Evolutionary conservation across 768 basidiomycete genomes (phyloP).

Genomic region (Psilocybe cubensis): DNA sequence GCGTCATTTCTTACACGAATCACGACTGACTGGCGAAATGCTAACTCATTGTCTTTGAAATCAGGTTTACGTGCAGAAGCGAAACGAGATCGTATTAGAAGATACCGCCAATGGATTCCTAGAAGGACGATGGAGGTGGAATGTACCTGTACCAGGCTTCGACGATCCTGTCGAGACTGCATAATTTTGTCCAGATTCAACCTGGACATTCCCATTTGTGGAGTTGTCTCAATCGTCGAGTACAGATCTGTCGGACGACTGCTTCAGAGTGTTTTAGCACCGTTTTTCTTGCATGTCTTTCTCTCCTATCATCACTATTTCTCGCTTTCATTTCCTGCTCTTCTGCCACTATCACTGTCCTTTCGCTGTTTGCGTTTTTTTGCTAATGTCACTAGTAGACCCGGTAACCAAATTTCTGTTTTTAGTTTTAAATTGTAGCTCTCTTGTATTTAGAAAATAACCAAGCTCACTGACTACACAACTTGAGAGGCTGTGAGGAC

Average conservation of each 20-base stretch:
- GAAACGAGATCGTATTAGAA: conserved; percentile 93
- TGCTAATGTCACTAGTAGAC: background rate
- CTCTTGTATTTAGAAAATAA: background rate
- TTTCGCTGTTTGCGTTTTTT: background rate
- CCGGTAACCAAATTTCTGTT: background rate
- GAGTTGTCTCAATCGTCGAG: too few relatives aligned
- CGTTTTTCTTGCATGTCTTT: background rate
- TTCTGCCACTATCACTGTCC: background rate
- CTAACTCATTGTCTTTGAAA: background rate
- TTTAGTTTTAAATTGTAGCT: background rate
- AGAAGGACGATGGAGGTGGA: conserved; percentile 88
- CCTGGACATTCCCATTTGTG: too few relatives aligned
- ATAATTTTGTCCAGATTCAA: background rate
- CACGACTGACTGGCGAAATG: background rate
- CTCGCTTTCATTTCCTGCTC: background rate
- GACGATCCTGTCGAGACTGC: conserved; percentile 51
- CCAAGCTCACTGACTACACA: background rate
- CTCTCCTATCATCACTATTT: background rate
- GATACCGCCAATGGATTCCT: conserved; percentile 91
- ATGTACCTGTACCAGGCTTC: conserved; percentile 70
- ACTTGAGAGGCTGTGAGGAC: too few relatives aligned
- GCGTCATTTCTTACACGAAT: conserved; percentile 20
- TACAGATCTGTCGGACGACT: too few relatives aligned
- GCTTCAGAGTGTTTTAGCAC: background rate
- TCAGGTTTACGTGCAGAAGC: conserved; percentile 93